Conservation (phyloP, 768 basidiomycete species). For the Pleurotus citrinopileatus region DNA sequence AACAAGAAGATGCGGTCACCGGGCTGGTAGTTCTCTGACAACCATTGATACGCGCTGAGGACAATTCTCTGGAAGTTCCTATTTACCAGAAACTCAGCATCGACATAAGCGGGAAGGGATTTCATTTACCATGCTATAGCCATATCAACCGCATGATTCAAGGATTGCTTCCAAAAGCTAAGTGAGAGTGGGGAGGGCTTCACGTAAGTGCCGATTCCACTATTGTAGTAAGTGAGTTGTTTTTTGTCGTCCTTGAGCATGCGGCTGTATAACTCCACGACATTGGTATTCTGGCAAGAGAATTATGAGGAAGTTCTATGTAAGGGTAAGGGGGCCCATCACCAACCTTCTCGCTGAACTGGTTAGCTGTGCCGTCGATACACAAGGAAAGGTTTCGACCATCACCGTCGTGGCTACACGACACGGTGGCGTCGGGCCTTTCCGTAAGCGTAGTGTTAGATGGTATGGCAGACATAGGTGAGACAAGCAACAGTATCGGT, state of each 20-base stretch:
- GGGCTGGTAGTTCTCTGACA: slow-evolving; percentile 31
- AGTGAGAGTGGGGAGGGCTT: neutral
- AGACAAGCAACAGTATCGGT: too few species aligned
- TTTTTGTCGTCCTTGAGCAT: slow-evolving; percentile 17
- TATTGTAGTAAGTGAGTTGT: slow-evolving; percentile 28
- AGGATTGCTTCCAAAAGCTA: neutral
- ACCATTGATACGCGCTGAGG: slow-evolving; percentile 38
- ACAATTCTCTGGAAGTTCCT: slow-evolving; percentile 35
- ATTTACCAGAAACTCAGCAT: neutral
- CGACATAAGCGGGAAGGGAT: too few species aligned
- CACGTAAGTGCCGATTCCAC: slow-evolving; percentile 25
- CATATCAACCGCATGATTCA: neutral
- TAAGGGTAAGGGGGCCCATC: neutral
- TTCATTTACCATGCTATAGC: slow-evolving; percentile 15
- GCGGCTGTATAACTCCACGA: slow-evolving; percentile 24
- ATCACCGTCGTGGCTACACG: neutral
- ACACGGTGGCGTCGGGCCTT: neutral
- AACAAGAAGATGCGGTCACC: slow-evolving; percentile 41
- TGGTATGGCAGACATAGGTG: neutral
- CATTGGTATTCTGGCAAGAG: slow-evolving; percentile 26
- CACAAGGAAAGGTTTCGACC: slow-evolving; percentile 27
- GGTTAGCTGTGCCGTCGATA: slow-evolving; percentile 36
- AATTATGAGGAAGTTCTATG: neutral
- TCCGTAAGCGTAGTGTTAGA: neutral
- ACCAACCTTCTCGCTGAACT: slow-evolving; percentile 28